phyloP scores from a whole-genome alignment of 2,329 filamentous ascomycete species.

The Apiospora sp. region DNA sequence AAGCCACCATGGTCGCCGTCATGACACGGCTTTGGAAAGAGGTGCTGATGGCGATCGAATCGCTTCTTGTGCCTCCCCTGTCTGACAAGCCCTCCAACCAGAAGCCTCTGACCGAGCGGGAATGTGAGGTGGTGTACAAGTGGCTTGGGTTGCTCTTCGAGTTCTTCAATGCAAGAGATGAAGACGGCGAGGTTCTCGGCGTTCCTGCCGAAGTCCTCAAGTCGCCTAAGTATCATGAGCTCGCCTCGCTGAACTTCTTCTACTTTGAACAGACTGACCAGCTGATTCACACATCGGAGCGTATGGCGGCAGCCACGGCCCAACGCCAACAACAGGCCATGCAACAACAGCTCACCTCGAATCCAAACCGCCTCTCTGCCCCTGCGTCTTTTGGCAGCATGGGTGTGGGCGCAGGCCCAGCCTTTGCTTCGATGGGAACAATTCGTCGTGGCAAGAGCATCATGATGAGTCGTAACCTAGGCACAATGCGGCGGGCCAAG shows the following conservation, averaged over 20 bases:
- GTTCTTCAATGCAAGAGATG: constrained; percentile 94
- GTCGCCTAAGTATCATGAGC: constrained; percentile 97
- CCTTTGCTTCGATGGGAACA: constrained; percentile 73
- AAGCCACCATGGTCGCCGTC: constrained; percentile 96
- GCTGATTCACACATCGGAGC: constrained; percentile 92
- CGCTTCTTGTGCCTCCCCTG: constrained; percentile 87
- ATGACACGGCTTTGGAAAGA: constrained; percentile 99
- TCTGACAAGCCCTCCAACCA: constrained; percentile 94
- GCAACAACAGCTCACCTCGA: constrained; percentile 51
- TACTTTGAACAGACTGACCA: constrained; percentile 94
- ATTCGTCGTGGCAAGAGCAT: constrained; percentile 78
- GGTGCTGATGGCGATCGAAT: constrained; percentile 89
- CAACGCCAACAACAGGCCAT: constrained; percentile 77
- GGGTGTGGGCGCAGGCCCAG: constrained; percentile 51
- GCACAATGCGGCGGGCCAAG: constrained; percentile 95
- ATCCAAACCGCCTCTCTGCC: constrained; percentile 72
- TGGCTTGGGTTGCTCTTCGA: constrained; percentile 91
- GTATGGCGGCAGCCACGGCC: constrained; percentile 89
- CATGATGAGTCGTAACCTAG: constrained; percentile 92
- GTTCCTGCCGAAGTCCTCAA: constrained; percentile 92
- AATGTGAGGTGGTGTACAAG: constrained; percentile 92
- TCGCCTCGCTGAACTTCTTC: constrained; percentile 97
- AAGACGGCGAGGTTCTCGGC: constrained; percentile 83
- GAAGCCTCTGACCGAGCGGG: constrained; percentile 81
- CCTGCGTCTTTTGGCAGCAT: constrained; percentile 59